Base-by-base conservation (phyloP, 1,284 basidiomycete genomes). In the Ustilago crameri region DNA sequence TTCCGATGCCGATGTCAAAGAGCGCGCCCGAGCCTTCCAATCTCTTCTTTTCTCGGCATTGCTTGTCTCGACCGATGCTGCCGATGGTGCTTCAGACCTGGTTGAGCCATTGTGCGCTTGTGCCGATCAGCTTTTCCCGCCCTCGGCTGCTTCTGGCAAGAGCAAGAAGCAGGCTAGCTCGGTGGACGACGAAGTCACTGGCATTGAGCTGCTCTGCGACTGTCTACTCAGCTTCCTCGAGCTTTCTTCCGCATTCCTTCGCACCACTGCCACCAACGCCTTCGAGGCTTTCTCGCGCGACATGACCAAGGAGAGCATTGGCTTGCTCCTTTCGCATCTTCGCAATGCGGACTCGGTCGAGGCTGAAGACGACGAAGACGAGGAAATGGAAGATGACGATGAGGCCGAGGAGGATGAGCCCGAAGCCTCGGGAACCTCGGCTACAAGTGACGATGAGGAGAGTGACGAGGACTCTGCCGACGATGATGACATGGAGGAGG, bases 151-250 rank as follows among this genome's bases (percentile, higher is more conserved):
- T 15, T 27, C 55, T 4, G 24, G 53, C 44, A 46, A 69, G 57
- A 24, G 41, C 20, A 69, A 73, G 57, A 54, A 35, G 87, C 68
- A 84, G 84, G 30, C 75, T 9, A 80, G 81, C 15, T 78, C 84
- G 0, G 86, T 84, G 20, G 80, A 84, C 15, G 83, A 84, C 5
- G 86, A 85, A 24, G 85, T 86, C 20, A 84, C 88, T 41, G 90
- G 92, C 1, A 89, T 95, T 51, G 93, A 96, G 75, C 84, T 93
- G 32, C 86, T 98, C 37, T 90, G 95, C 47, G 95, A 98, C 80
- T 88, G 88, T 23, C 88, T 98, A 59, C 91, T 98, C 57, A 92
- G 92, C 9, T 90, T 93, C 79, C 85, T 98, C 49, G 94, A 98
- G 82, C 88, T 90, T 64, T 90, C 91, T 2, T 92, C 90, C 10